Base-by-base conservation (phyloP, 495 filamentous ascomycete species). In the Usnea hakonensis region DNA sequence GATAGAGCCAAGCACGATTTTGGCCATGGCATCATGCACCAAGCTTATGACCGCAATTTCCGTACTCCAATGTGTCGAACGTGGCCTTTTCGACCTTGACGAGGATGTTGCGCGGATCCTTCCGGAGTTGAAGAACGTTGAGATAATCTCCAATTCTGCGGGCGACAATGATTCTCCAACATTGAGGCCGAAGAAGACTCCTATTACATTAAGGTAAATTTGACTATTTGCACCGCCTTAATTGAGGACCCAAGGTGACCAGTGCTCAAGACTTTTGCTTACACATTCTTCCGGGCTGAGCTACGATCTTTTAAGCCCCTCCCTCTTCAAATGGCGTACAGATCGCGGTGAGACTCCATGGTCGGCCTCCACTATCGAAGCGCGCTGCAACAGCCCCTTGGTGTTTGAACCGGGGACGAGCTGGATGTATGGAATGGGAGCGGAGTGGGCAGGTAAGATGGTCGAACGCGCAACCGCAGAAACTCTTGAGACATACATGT, bases 391-490 rank as follows among this genome's bases (percentile, higher is more conserved):
- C 21, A 64, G 64, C 35, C 79, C 79, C 13, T 71, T 82, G 8
- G 37, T 70, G 9, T 80, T 75, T 64, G 75, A 82, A 33, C 80
- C 81, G 0, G 81, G 81, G 1, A 70, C 70, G 8, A 68, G 69
- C 19, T 85, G 75, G 81, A 70, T 72, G 60, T 85, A 83, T 61
- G 74, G 78, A 3, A 61, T 69, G 5, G 72, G 76, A 21, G 66
- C 80, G 5, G 80, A 84, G 65, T 83, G 80, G 79, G 79, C 79
- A 0, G 77, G 80, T 11, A 67, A 70, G 3, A 62, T 78, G 2
- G 70, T 84, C 6, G 73, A 76, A 54, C 69, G 74, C 5, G 72
- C 77, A 3, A 76, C 70, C 1, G 57, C 50, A 11, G 68, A 69
- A 4, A 72, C 68, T 0, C 63, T 85, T 16, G 73, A 75, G n/a